Conservation (phyloP, 164 flowering plant genomes). For the Cinnamomum micranthum region DNA sequence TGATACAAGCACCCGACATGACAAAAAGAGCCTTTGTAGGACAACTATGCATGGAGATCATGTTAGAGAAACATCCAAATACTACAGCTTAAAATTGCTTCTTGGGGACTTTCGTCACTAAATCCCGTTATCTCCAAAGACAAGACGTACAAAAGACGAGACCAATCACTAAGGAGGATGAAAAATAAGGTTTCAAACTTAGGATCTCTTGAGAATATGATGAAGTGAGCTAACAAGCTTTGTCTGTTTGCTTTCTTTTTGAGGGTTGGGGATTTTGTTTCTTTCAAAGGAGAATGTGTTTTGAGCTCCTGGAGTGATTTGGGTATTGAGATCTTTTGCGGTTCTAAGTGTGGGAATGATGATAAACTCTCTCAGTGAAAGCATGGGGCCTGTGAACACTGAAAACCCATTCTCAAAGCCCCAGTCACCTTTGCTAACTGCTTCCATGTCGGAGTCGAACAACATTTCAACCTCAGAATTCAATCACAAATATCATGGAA, state of each 20-base stretch:
- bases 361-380: slow-evolving; percentile 50
- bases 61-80: slow-evolving; percentile 23
- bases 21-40: slow-evolving; percentile 16
- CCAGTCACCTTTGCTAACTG: slow-evolving; percentile 31
- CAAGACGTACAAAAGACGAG: slow-evolving; percentile 22
- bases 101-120: slow-evolving; percentile 20
- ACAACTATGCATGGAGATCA: slow-evolving; percentile 12
- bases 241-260: background rate
- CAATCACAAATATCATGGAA: slow-evolving; percentile 18
- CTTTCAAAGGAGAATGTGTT: background rate
- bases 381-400: slow-evolving; percentile 38
- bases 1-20: slow-evolving; percentile 3
- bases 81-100: background rate
- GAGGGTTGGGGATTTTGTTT: background rate
- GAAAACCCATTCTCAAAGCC: slow-evolving; percentile 20
- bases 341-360: slow-evolving; percentile 11
- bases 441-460: slow-evolving; percentile 32
- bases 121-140: slow-evolving; percentile 9
- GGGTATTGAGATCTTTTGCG: background rate
- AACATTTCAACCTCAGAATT: slow-evolving; percentile 20
- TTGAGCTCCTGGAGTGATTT: background rate
- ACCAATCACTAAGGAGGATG: background rate
- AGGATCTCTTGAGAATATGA: background rate
- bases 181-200: slow-evolving; percentile 3
- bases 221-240: too few species aligned